phyloP scores from a whole-genome alignment of 2,329 filamentous ascomycete species.

The Thielaviopsis punctulata region DNA sequence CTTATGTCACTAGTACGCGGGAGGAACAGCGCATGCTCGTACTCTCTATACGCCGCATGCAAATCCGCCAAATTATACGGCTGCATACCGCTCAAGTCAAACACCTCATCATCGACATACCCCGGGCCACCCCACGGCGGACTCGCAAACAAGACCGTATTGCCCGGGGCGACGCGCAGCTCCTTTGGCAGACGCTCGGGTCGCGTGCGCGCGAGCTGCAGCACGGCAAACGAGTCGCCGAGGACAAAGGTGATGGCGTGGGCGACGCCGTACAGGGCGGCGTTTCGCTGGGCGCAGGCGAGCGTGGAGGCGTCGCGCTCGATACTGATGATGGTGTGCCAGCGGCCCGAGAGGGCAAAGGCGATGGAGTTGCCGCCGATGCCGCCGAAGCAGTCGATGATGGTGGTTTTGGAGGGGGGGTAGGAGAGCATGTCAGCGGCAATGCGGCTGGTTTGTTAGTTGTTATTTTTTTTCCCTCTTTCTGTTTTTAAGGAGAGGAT shows the following conservation, averaged over 20 bases:
- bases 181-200: constrained; percentile 22
- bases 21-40: constrained; percentile 58
- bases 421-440: constrained; percentile 50
- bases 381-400: constrained; percentile 83
- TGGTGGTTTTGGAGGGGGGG: constrained; percentile 37
- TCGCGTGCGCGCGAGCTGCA: constrained; percentile 12
- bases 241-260: constrained; percentile 66
- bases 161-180: constrained; percentile 24
- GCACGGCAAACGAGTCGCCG: constrained; percentile 58
- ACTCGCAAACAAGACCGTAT: constrained; percentile 36
- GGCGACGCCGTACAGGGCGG: constrained; percentile 64
- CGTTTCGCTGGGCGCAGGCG: constrained; percentile 84
- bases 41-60: constrained; percentile 40
- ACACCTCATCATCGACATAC: constrained; percentile 47
- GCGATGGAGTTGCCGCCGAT: constrained; percentile 89
- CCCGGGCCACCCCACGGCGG: constrained; percentile 44
- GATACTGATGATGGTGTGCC: constrained; percentile 73
- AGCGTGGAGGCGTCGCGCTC: constrained; percentile 69
- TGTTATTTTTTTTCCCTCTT: too few relatives aligned
- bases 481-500: too few relatives aligned
- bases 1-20: constrained; percentile 70
- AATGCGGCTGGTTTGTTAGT: constrained; percentile 40
- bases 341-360: constrained; percentile 67
- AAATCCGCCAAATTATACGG: constrained; percentile 59
- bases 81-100: constrained; percentile 72